phyloP scores from a whole-genome alignment of 306 rosid species.

The Dicorynia guianensis region DNA sequence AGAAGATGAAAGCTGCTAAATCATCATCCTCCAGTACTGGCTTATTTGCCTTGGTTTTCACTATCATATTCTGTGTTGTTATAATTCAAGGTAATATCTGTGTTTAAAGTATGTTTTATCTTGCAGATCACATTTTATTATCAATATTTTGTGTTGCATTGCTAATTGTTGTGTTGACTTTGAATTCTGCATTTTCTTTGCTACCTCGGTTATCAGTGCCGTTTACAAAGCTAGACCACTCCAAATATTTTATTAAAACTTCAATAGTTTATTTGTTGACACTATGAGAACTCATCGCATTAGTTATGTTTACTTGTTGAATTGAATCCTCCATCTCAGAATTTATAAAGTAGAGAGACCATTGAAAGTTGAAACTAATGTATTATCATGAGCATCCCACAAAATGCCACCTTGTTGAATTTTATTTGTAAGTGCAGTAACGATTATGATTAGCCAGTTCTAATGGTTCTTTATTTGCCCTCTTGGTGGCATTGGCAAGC shows the following conservation, averaged over 20 bases:
- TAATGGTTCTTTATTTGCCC: neutral
- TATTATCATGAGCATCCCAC: no score
- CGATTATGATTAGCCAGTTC: neutral
- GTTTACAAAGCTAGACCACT: conserved; percentile 17
- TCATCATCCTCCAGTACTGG: conserved; percentile 55
- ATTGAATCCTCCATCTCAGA: no score
- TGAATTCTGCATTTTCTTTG: conserved; percentile 20
- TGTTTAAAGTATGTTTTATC: conserved; percentile 1
- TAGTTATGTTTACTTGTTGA: neutral
- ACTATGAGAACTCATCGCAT: neutral
- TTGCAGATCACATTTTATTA: neutral
- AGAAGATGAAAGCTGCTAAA: conserved; percentile 73
- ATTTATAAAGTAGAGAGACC: no score
- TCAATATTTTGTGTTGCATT: neutral
- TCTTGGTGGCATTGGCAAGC: no score
- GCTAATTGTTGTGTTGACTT: neutral
- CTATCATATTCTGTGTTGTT: conserved; percentile 75
- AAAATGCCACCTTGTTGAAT: no score
- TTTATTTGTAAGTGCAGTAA: no score
- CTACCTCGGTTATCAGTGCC: neutral
- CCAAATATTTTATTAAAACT: conserved; percentile 19
- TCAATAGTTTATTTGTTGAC: neutral
- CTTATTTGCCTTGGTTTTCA: conserved; percentile 74
- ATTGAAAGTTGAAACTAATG: no score
- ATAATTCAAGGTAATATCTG: conserved; percentile 76